Conservation (phyloP, 495 filamentous ascomycete genomes). For the Pseudotulostoma volvatum region DNA sequence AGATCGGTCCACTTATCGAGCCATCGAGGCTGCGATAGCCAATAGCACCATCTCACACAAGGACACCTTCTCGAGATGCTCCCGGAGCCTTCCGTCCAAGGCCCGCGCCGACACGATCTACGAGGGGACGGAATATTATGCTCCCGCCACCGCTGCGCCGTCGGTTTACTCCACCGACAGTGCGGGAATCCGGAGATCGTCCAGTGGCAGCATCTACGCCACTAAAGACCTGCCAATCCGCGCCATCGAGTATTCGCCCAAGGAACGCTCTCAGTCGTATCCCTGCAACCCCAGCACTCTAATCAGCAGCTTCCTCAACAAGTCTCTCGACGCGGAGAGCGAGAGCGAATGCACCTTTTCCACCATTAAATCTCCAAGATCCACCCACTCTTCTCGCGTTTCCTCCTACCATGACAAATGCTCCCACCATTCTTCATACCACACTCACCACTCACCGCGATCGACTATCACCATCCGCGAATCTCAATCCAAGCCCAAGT, state of each 20-base stretch:
- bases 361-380: conserved; percentile 28
- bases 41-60: conserved; percentile 21
- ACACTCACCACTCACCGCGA: conserved; percentile 1
- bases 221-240: conserved; percentile 21
- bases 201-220: conserved; percentile 23
- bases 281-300: conserved; percentile 22
- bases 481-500: conserved; percentile 1
- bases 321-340: conserved; percentile 17
- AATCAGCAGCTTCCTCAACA: conserved; percentile 27
- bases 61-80: conserved; percentile 15
- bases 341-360: conserved; percentile 25
- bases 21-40: conserved; percentile 26
- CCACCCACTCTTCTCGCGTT: conserved; percentile 8
- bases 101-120: conserved; percentile 29
- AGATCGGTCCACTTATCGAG: conserved; percentile 14
- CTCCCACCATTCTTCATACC: conserved; percentile 4
- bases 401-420: conserved; percentile 10
- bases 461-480: conserved; percentile 3
- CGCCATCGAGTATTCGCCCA: conserved; percentile 27
- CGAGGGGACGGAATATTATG: conserved; percentile 22
- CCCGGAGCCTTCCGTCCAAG: conserved; percentile 21
- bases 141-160: conserved; percentile 3
- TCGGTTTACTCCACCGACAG: conserved; percentile 12
- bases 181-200: conserved; percentile 16
- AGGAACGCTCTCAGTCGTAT: conserved; percentile 14